A percentile compares a stretch with the other conserved stretches of the same genome.
phyloP scores from a whole-genome alignment of 352 stramenopile genomes.

The Globisporangium irregulare region DNA sequence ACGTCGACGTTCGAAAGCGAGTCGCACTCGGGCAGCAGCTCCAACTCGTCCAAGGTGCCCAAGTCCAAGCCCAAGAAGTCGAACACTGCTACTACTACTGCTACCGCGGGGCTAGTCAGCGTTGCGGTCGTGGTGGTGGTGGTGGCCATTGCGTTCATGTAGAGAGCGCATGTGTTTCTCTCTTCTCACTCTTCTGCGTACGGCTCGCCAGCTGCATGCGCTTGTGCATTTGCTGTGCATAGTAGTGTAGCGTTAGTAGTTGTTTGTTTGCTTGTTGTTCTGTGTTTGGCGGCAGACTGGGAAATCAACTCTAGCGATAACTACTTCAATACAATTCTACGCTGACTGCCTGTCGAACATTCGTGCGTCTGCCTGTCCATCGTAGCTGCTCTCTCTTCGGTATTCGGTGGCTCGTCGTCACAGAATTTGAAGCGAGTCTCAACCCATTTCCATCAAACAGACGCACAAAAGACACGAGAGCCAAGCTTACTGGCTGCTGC shows the following conservation, averaged over 20 bases:
- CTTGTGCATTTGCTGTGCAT: not conserved
- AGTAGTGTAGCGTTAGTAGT: not conserved
- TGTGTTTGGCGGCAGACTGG: not conserved
- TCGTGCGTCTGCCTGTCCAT: not conserved
- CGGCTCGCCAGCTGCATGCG: not conserved
- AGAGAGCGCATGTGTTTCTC: not conserved
- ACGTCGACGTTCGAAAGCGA: not conserved
- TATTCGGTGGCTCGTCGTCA: not conserved
- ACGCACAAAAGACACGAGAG: not conserved
- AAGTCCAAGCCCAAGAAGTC: not conserved
- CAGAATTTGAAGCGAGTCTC: not conserved
- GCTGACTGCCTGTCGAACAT: not conserved
- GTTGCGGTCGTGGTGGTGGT: not conserved
- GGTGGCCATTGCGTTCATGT: constrained; percentile 2
- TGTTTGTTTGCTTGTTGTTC: not conserved
- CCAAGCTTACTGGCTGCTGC: not conserved
- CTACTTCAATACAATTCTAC: not conserved
- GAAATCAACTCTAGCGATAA: not conserved
- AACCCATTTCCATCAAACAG: not conserved
- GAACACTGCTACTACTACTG: not conserved
- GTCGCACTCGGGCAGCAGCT: not conserved
- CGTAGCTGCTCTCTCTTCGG: not conserved
- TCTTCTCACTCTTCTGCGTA: not conserved
- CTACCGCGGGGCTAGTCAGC: not conserved
- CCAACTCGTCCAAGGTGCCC: not conserved